phyloP scores from a whole-genome alignment of 1,284 basidiomycete genomes.

The Ceratorhiza oryzae-sativae region DNA sequence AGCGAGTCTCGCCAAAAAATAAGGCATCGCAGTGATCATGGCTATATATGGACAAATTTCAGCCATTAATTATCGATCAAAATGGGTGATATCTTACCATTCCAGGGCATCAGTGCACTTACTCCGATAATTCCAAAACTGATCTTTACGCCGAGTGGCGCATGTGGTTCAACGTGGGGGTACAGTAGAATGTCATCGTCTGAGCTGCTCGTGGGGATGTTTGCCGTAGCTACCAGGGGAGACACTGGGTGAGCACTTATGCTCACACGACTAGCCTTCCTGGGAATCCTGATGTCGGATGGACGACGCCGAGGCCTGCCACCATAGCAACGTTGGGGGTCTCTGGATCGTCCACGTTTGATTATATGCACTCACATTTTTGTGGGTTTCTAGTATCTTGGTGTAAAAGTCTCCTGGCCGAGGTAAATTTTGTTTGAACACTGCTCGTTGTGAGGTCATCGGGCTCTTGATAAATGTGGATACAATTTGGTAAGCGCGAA shows the following conservation, averaged over 20 bases:
- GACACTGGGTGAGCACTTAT: constrained; percentile 29
- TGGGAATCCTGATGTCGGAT: background rate
- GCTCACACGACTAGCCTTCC: constrained; percentile 13
- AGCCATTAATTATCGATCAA: background rate
- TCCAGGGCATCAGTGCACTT: constrained; percentile 78
- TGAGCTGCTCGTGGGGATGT: background rate
- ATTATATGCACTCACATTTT: constrained; percentile 15
- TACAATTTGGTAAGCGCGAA: background rate
- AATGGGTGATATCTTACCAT: constrained; percentile 59
- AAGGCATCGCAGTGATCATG: constrained; percentile 77
- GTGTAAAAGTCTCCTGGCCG: background rate
- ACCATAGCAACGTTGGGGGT: background rate
- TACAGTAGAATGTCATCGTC: constrained; percentile 3
- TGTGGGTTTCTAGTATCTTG: background rate
- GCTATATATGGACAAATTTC: constrained; percentile 53
- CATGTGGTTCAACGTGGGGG: constrained; percentile 3
- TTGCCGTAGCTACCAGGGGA: constrained; percentile 12
- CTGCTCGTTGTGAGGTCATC: constrained; percentile 19
- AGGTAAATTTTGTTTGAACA: background rate
- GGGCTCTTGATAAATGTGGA: background rate
- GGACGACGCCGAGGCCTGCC: constrained; percentile 2
- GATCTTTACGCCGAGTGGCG: background rate
- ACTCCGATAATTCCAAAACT: constrained; percentile 62
- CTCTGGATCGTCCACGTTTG: background rate
- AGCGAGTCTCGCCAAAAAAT: constrained; percentile 69